Evolutionary conservation across 177 flowering plant species (phyloP), one percentile per base, ranked within the genome.

Genomic region (Vitis hybrid): DNA sequence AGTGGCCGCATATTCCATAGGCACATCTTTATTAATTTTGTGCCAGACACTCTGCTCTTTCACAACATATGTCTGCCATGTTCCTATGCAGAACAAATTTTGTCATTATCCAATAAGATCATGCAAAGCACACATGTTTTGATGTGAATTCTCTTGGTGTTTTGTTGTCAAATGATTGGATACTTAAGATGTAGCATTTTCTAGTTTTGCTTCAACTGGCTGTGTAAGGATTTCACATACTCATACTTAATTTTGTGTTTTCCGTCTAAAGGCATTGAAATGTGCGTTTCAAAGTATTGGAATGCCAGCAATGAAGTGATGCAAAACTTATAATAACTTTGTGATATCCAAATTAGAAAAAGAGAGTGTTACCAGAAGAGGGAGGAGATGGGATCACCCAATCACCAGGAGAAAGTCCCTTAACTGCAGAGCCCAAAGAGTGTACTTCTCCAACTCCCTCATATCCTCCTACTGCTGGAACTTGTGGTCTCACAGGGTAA

Each of bases 391-490:
- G 97, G 32, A 95, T 90, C 72, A 95, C 97, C 93, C 80, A 81
- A 79, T 95, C 99, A 13, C 97, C 98, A 61, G 88, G 90, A 50
- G 83, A 73, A n/a, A 95, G 82, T 75, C 71, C 80, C 76, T 66
- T 84, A 41, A 93, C 97, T 15, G 87, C 85, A 73, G 94, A 79
- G n/a, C 99, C 98, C 1, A 89, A 80, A 11, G 86, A 80, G 49
- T 86, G 79, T 41, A 93, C 92, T 81, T 90, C 91, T 27, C 97
- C 98, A 58, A 92, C 99, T 24, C 99, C 99, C 53, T 95, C 99
- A 71, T 91, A 87, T 67, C 99, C 99, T 68, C 95, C 98, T 67
- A 95, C 81, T 49, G 98, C 98, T 11, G 99, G 99, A 74, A 88
- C 81, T 62, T 73, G 80, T 57, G 98, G 97, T 82, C 97, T 84